Evolutionary conservation across 2,329 filamentous ascomycete genomes (phyloP), one percentile per base, ranked within the genome.

Genomic region (Botrytis pseudocinerea): DNA sequence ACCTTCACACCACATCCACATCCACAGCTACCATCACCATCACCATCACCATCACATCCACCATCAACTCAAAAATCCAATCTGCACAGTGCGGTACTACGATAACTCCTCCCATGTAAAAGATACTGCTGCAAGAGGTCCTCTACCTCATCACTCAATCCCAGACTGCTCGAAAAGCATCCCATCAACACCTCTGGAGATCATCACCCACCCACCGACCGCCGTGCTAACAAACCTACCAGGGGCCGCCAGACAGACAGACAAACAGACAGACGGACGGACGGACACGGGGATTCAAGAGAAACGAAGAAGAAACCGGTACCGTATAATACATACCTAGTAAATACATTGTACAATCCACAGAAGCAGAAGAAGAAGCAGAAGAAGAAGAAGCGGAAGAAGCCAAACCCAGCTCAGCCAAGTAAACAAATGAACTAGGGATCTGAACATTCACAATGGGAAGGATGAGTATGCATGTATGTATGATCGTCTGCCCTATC

Each of bases 401-500:
- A 38, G 7, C 38, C 38, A 38, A 42, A 25, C 38, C 38, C 38
- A 63, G 42, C 35, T 1, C 35, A 35, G 61, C n/a, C 61, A 35
- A 63, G 28, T 18, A 28, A 32, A 44, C 38, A 63, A 44, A 4
- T 32, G 40, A 44, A 63, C 40, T 22, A 63, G 61, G 61, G 51
- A 54, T 54, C 51, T 25, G 8, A 54, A 28, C 28, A 42, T n/a
- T 40, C 20, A 62, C 60, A 20, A 38, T 42, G 8, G 32, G 10
- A n/a, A 68, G 20, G 2, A 32, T 32, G 32, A 32, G 32, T 32
- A 32, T 51, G 44, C 6, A 35, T 51, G 44, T 35, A 35, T 35
- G 38, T 38, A 8, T 68, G 64, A 68, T 68, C 64, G 64, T 68
- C 64, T 68, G 44, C 64, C 64, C 44, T 68, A 54, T 68, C 61